phyloP scores from a whole-genome alignment of 2,329 filamentous ascomycete genomes.

The Hypocreales sp. region DNA sequence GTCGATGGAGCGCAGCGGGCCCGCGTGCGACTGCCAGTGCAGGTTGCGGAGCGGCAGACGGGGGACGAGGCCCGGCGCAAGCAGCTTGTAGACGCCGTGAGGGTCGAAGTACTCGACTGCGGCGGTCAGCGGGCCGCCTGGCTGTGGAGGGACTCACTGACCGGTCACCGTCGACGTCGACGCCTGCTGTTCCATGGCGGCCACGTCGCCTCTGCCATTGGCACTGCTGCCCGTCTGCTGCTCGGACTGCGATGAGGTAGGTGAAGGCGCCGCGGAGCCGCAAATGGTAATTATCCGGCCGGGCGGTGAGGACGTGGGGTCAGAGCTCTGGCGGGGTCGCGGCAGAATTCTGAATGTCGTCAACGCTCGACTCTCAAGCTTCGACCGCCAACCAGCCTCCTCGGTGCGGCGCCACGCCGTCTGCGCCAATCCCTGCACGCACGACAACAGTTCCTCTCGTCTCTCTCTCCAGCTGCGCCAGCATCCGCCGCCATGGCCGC shows the following conservation, averaged over 20 bases:
- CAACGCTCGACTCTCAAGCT: too few species aligned
- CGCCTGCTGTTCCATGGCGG: constrained; percentile 47
- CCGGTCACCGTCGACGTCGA: constrained; percentile 67
- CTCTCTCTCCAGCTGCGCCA: too few species aligned
- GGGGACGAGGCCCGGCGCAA: constrained; percentile 61
- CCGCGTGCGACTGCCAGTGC: constrained; percentile 90
- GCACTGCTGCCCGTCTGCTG: constrained; percentile 12
- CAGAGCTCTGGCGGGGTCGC: too few species aligned
- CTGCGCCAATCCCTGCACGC: too few species aligned
- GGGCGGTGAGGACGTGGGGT: too few species aligned
- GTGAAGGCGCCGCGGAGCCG: too few species aligned
- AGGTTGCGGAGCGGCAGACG: constrained; percentile 80
- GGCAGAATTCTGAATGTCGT: too few species aligned
- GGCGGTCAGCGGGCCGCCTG: not conserved
- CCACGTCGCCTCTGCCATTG: constrained; percentile 10
- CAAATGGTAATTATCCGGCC: too few species aligned
- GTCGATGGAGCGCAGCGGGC: constrained; percentile 83
- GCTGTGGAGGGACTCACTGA: constrained; percentile 17
- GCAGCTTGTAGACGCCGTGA: constrained; percentile 68
- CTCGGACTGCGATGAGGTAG: too few species aligned
- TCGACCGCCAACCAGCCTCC: too few species aligned
- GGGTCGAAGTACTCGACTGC: constrained; percentile 94
- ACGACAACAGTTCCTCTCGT: too few species aligned
- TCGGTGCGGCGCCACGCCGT: too few species aligned
- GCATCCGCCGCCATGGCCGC: constrained; percentile 27